Conservation (phyloP, 2,329 filamentous ascomycete species). For the Xylaria sp. region DNA sequence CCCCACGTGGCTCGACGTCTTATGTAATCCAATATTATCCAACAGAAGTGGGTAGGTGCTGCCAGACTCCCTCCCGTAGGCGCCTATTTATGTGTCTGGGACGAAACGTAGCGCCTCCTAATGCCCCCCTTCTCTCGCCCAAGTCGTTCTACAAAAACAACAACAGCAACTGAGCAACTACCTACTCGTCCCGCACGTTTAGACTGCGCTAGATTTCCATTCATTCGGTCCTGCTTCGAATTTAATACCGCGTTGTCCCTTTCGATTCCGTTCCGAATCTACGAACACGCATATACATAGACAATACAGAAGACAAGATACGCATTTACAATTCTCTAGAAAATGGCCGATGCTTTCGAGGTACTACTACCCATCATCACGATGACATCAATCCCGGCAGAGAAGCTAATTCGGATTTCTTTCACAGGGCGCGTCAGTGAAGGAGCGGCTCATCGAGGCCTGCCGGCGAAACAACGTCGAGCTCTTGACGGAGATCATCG, state of each 20-base stretch:
- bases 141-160: conserved; percentile 7
- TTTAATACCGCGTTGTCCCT: neutral
- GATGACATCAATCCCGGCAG: neutral
- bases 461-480: conserved; percentile 90
- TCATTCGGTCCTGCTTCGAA: neutral
- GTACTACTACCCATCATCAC: conserved; percentile 16
- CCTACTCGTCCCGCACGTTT: neutral
- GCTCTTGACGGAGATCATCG: conserved; percentile 70
- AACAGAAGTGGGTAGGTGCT: neutral
- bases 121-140: conserved; percentile 6
- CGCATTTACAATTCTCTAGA: neutral
- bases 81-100: too few species aligned
- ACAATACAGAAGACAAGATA: neutral
- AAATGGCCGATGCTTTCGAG: conserved; percentile 34
- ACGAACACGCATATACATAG: neutral
- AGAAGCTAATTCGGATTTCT: conserved; percentile 5
- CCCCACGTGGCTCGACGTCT: too few species aligned
- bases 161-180: neutral
- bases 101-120: neutral
- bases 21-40: too few species aligned
- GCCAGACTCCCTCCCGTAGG: neutral
- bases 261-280: neutral
- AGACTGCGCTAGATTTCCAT: neutral
- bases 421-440: conserved; percentile 77
- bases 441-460: conserved; percentile 85